phyloP scores from a whole-genome alignment of 169 alveolate genomes.

The Condylostoma magnum region DNA sequence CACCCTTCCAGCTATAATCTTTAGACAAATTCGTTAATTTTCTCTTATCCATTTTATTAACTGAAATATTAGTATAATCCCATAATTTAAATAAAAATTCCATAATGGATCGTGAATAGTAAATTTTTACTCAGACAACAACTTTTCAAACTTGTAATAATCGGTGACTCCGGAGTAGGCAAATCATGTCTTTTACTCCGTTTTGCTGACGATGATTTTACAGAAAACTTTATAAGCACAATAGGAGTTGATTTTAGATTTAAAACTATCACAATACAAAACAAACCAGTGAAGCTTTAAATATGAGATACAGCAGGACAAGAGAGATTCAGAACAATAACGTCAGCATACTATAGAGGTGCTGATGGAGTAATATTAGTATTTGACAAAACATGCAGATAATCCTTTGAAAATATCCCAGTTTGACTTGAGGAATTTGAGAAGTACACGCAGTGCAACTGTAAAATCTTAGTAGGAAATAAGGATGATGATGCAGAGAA shows the following conservation, averaged over 20 bases:
- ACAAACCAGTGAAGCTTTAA: constrained; percentile 89
- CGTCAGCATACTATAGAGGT: constrained; percentile 95
- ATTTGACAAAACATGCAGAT: constrained; percentile 88
- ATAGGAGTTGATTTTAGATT: constrained; percentile 93
- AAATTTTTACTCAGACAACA: constrained; percentile 67
- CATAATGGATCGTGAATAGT: no score
- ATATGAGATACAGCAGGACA: constrained; percentile 52
- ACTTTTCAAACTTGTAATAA: constrained; percentile 94
- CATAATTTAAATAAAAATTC: no score
- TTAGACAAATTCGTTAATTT: no score
- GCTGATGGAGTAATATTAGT: constrained; percentile 95
- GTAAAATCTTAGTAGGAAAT: constrained; percentile 94
- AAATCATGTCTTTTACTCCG: constrained; percentile 96
- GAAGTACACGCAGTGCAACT: constrained; percentile 92
- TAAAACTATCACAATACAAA: constrained; percentile 89
- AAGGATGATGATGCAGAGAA: constrained; percentile 85
- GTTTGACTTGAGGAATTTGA: constrained; percentile 93
- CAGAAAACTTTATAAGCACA: constrained; percentile 91
- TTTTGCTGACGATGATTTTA: constrained; percentile 87
- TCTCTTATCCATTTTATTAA: no score
- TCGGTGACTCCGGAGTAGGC: constrained; percentile 99
- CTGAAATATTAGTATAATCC: no score
- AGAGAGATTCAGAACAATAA: constrained; percentile 91
- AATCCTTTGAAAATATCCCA: constrained; percentile 78
- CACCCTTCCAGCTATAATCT: no score